Base-by-base conservation (phyloP, 2,329 filamentous ascomycete genomes). In the Chaetothyriales sp. region DNA sequence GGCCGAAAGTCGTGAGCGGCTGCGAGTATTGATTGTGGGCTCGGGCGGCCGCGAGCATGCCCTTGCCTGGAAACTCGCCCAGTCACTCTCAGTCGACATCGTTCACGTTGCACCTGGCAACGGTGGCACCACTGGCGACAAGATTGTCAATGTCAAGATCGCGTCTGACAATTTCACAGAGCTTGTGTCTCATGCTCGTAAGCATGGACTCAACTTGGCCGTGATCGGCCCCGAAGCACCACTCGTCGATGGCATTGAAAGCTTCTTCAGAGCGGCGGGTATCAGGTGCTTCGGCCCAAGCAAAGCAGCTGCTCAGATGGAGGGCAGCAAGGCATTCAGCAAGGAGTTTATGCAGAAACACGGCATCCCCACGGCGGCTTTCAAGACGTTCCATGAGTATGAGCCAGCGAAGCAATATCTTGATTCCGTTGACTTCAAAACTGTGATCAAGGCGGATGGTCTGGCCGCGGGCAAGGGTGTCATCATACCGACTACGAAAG, bases 321-420 rank as follows among this genome's bases (percentile, higher is more conserved):
- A 98, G 70, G 92, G 92, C 54, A 94, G 86, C 72, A 98, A 98
- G 75, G 86, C 90, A 9, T 97, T 94, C 68, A 89, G 86, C 56
- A 98, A 98, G 67, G 89, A 97, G 68, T 97, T 97, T 66, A 98
- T 97, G 92, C 83, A 85, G 69, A 82, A 83, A 59, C 81, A 94
- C 70, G 77, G 78, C 62, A 94, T 98, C 61, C 89, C 90, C 40
- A 97, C 92, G 1, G 92, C 92, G 15, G 81, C 79, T 43, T 97
- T 95, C 71, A 80, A 84, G 67, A 95, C 94, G 72, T 95, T 97
- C 65, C 80, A 76, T 66, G 77, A 86, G 62, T 89, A 85, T 68
- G 78, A 83, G 51, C 72, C 79, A 46, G 89, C 89, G 13, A 73
- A 75, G 59, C 71, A 79, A 60, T 94, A 97, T 66, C 72, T 97